Conservation (phyloP, 495 filamentous ascomycete genomes). For the Schizothecium vesticola region DNA sequence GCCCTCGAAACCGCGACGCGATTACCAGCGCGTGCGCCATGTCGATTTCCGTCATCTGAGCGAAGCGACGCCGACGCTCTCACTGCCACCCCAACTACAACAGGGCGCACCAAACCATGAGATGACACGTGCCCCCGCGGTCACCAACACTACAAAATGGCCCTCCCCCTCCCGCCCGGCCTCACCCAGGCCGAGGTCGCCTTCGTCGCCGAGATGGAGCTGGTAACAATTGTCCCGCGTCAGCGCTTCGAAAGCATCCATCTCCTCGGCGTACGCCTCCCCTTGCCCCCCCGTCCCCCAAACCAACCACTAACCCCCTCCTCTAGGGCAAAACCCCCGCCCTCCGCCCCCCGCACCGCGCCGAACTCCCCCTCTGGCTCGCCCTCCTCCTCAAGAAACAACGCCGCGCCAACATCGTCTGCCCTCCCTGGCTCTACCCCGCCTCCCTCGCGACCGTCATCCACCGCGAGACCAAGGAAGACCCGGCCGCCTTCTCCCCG, state of each 20-base stretch:
- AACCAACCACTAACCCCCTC: conserved; percentile 10
- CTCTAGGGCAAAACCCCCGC: conserved; percentile 68
- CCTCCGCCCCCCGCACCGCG: conserved; percentile 75
- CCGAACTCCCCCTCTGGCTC: conserved; percentile 85
- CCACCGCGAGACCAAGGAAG: conserved; percentile 65
- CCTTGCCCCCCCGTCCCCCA: conserved; percentile 15
- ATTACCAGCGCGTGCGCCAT: not conserved
- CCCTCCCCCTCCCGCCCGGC: conserved; percentile 74
- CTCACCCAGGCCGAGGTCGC: conserved; percentile 85
- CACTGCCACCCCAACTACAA: not conserved
- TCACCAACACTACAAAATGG: conserved; percentile 51
- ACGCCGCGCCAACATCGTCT: conserved; percentile 85
- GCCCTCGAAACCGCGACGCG: not conserved
- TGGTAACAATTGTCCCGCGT: conserved; percentile 85
- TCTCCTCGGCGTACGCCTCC: conserved; percentile 68
- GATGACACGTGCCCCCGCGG: not conserved
- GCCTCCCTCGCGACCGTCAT: conserved; percentile 68
- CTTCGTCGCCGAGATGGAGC: conserved; percentile 96
- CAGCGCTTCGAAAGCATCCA: conserved; percentile 81
- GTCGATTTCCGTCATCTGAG: not conserved
- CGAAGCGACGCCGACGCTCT: not conserved
- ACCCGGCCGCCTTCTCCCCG: conserved; percentile 64
- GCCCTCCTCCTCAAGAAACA: conserved; percentile 96
- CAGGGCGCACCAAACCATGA: not conserved
- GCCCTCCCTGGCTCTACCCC: conserved; percentile 81